A percentile compares a stretch with the other conserved stretches of the same genome.
Evolutionary conservation across 768 basidiomycete genomes (phyloP).

Genomic region (Strobilomyces dryophilus): DNA sequence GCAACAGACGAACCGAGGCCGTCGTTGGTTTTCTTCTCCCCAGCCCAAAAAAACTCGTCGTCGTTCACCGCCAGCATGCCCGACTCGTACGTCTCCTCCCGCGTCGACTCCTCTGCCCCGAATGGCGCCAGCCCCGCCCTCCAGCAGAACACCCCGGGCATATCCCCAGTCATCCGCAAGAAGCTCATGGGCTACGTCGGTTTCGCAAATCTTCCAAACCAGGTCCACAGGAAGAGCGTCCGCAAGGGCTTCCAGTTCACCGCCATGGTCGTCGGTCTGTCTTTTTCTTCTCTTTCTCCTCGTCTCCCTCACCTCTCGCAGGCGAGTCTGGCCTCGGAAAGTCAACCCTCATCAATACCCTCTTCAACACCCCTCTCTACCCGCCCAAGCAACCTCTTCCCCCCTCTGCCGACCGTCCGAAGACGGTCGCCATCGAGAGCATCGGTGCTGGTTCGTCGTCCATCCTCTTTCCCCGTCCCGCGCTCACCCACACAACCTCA

Average conservation of each 20-base stretch:
- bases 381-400: conserved; percentile 80
- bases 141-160: conserved; percentile 29
- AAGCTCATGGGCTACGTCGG: conserved; percentile 95
- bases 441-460: conserved; percentile 82
- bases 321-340: conserved; percentile 99
- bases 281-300: neutral
- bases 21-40: conserved; percentile 30
- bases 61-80: conserved; percentile 45
- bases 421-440: conserved; percentile 97
- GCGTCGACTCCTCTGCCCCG: conserved; percentile 56
- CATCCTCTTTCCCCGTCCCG: neutral
- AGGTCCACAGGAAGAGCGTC: conserved; percentile 97
- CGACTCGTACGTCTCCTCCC: conserved; percentile 66
- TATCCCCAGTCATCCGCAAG: conserved; percentile 62
- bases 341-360: conserved; percentile 97
- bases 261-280: conserved; percentile 97
- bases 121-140: conserved; percentile 67
- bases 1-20: conserved; percentile 11
- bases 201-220: conserved; percentile 98
- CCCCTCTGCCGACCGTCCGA: conserved; percentile 81
- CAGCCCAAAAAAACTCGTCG: conserved; percentile 41
- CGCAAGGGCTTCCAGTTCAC: conserved; percentile 99
- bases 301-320: conserved; percentile 27
- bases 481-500: conserved; percentile 35
- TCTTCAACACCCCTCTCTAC: conserved; percentile 96